Evolutionary conservation across 129 eudicot species (phyloP).

Genomic region (Helianthus tuberosus): DNA sequence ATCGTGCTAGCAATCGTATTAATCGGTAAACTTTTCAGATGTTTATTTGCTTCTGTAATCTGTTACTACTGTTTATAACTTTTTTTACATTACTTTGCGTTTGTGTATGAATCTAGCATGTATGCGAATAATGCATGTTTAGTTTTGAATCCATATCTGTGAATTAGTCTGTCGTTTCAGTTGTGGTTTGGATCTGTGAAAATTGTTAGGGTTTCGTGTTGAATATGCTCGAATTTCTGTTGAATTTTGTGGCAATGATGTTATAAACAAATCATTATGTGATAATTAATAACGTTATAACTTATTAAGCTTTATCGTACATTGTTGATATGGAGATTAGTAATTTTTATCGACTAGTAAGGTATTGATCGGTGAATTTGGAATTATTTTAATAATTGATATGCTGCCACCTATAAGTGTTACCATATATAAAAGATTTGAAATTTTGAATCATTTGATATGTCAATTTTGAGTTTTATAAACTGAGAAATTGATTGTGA

Average conservation of each 20-base stretch:
- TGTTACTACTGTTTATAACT: not conserved
- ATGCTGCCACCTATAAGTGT: not conserved
- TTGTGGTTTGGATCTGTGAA: slow-evolving; percentile 2
- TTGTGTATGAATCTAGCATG: slow-evolving; percentile 2
- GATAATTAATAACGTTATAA: not conserved
- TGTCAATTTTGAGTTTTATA: not conserved
- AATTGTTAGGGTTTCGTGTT: not conserved
- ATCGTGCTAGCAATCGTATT: slow-evolving; percentile 31
- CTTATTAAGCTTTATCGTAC: not conserved
- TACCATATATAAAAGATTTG: not conserved
- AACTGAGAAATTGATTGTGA: not conserved
- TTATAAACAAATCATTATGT: not conserved
- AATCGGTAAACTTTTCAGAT: slow-evolving; percentile 32
- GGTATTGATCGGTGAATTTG: not conserved
- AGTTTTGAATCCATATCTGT: not conserved
- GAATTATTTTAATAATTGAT: not conserved
- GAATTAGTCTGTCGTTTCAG: not conserved
- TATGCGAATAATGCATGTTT: not conserved
- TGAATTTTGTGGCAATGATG: not conserved
- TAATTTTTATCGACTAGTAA: not conserved
- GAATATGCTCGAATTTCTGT: not conserved
- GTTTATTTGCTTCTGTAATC: slow-evolving; percentile 5
- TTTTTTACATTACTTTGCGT: not conserved
- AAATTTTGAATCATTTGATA: not conserved
- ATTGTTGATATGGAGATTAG: slow-evolving; percentile 7